Evolutionary conservation across 441 rosid species (phyloP).

Genomic region (Rhodomyrtus psidioides): DNA sequence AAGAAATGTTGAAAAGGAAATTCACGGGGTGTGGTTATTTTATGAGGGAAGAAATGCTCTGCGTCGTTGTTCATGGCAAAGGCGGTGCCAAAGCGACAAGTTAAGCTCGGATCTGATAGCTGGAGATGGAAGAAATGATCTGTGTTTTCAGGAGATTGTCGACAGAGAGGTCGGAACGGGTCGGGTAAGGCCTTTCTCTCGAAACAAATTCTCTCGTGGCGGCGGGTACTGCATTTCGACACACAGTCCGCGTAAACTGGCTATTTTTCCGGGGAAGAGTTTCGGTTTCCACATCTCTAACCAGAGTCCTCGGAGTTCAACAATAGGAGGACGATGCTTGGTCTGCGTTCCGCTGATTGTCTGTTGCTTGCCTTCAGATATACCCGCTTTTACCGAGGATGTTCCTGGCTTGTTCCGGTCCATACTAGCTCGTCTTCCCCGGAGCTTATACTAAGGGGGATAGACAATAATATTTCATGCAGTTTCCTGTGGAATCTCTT

Average conservation of each 20-base stretch:
- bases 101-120: not conserved
- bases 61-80: no score
- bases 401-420: not conserved
- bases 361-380: not conserved
- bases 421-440: not conserved
- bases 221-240: not conserved
- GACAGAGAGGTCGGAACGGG: not conserved
- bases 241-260: not conserved
- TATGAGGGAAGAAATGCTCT: no score
- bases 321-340: not conserved
- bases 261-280: not conserved
- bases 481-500: slow-evolving; percentile 44
- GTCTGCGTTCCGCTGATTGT: not conserved
- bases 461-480: slow-evolving; percentile 3
- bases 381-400: not conserved
- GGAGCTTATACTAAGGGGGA: no score
- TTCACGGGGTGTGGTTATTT: no score
- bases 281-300: not conserved
- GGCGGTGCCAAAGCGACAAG: not conserved
- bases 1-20: no score
- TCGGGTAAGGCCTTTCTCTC: not conserved
- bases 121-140: not conserved
- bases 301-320: not conserved
- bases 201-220: not conserved
- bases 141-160: not conserved